These are phyloP conservation scores for Hanseniaspora jakobsenii DNA, from an alignment of 805 yeast genomes.

Conservation along the genomic window DNA sequence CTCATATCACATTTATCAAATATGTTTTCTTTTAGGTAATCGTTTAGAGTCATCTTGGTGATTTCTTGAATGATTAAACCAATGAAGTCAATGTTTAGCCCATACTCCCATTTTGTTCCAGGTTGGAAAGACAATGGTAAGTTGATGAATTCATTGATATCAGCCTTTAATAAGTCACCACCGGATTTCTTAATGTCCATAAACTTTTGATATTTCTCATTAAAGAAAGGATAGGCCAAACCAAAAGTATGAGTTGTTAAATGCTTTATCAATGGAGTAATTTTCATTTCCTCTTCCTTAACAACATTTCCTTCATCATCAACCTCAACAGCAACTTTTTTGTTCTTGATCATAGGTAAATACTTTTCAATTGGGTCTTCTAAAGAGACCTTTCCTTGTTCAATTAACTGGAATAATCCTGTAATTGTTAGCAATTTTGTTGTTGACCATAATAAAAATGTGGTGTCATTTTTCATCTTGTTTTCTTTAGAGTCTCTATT, in stretches of 20 bases:
- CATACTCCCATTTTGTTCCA: conserved; percentile 29
- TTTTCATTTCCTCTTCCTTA: conserved; percentile 20
- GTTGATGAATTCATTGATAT: conserved; percentile 18
- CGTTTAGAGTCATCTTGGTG: conserved; percentile 23
- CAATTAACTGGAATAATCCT: conserved; percentile 28
- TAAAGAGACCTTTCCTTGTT: conserved; percentile 24
- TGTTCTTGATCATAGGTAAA: conserved; percentile 23
- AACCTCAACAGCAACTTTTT: conserved; percentile 21
- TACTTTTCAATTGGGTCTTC: conserved; percentile 27
- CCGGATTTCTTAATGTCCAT: conserved; percentile 16
- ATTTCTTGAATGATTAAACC: conserved; percentile 26
- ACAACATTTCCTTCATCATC: conserved; percentile 21
- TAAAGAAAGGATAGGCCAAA: conserved; percentile 28
- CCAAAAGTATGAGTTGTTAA: conserved; percentile 32
- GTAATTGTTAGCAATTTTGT: conserved; percentile 28
- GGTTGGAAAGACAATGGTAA: conserved; percentile 27
- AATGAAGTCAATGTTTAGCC: conserved; percentile 28
- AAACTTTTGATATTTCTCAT: conserved; percentile 18
- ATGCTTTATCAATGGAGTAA: conserved; percentile 25
- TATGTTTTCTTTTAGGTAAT: conserved; percentile 23
- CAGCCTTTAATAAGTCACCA: conserved; percentile 18
- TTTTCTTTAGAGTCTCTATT: conserved; percentile 5
- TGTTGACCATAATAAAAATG: conserved; percentile 26
- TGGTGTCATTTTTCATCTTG: conserved; percentile 19
- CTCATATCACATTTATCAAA: conserved; percentile 25